Percentiles rank a stretch among this genome's conserved stretches.
Conservation (phyloP, 169 alveolate species). For the Amoebophrya sp. region DNA sequence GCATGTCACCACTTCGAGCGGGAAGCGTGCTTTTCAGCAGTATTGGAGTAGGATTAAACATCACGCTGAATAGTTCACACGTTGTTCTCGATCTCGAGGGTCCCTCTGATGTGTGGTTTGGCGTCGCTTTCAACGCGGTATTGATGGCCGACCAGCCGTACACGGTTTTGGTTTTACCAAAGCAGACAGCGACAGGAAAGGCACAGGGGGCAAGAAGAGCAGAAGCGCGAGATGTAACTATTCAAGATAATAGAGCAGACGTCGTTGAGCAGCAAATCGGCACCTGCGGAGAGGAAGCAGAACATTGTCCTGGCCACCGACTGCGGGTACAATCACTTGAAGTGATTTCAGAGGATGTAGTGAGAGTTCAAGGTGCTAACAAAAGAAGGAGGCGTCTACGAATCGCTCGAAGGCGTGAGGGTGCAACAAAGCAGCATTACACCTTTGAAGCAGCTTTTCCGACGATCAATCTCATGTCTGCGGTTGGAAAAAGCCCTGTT, state of each 20-base stretch:
- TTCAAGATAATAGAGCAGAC: neutral
- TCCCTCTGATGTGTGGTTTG: neutral
- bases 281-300: slow-evolving; percentile 5
- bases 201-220: too few relatives aligned
- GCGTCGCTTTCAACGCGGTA: neutral
- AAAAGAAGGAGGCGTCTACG: neutral
- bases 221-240: too few relatives aligned
- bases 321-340: neutral
- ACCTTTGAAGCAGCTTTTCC: neutral
- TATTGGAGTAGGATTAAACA: neutral
- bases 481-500: neutral
- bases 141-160: slow-evolving; percentile 5
- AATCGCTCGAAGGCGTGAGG: neutral
- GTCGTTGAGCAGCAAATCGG: neutral
- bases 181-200: neutral
- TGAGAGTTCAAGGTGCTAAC: neutral
- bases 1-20: too few relatives aligned
- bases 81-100: neutral
- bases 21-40: neutral
- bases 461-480: neutral
- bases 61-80: neutral
- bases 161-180: neutral
- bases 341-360: too few relatives aligned
- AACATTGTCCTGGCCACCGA: neutral
- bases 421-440: neutral